Percentiles rank a stretch among this genome's conserved stretches.
phyloP scores from a whole-genome alignment of 2,329 filamentous ascomycete species.

The Colletotrichum musicola region DNA sequence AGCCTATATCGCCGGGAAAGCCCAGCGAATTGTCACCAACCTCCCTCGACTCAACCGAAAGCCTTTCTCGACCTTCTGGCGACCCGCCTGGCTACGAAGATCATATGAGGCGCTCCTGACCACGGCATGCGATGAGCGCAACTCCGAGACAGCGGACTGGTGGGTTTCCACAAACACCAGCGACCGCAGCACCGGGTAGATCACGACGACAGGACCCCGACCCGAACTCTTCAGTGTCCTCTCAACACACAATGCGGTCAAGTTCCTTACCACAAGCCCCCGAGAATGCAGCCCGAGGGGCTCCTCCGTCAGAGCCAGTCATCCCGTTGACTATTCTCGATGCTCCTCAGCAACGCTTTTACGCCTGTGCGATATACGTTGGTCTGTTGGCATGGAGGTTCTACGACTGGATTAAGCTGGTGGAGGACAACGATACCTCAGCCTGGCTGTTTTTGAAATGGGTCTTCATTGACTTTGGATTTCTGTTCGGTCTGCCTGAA shows the following conservation, averaged over 20 bases:
- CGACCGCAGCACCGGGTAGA: slow-evolving; percentile 56
- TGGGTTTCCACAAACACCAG: slow-evolving; percentile 82
- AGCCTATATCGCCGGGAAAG: slow-evolving; percentile 31
- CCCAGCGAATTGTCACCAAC: not conserved
- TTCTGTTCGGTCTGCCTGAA: slow-evolving; percentile 87
- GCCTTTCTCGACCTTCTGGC: not conserved
- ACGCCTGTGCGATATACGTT: slow-evolving; percentile 84
- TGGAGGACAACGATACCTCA: slow-evolving; percentile 88
- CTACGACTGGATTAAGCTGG: slow-evolving; percentile 84
- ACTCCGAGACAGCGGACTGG: slow-evolving; percentile 87
- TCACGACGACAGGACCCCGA: slow-evolving; percentile 47
- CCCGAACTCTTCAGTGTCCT: slow-evolving; percentile 36
- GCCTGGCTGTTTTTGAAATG: slow-evolving; percentile 94
- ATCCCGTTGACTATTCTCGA: slow-evolving; percentile 88
- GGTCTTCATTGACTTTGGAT: slow-evolving; percentile 86
- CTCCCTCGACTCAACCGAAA: not conserved
- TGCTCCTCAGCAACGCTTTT: slow-evolving; percentile 90
- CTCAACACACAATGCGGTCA: slow-evolving; percentile 26
- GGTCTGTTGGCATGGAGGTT: slow-evolving; percentile 84
- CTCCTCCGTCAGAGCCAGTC: slow-evolving; percentile 65
- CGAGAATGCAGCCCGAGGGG: slow-evolving; percentile 49
- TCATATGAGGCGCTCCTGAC: slow-evolving; percentile 41
- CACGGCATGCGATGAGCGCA: slow-evolving; percentile 81
- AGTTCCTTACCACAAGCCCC: slow-evolving; percentile 61
- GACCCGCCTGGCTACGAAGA: not conserved